Evolutionary conservation across 352 stramenopile genomes (phyloP), one percentile per base, ranked within the genome.

Genomic region (Globisporangium orthogonon): DNA sequence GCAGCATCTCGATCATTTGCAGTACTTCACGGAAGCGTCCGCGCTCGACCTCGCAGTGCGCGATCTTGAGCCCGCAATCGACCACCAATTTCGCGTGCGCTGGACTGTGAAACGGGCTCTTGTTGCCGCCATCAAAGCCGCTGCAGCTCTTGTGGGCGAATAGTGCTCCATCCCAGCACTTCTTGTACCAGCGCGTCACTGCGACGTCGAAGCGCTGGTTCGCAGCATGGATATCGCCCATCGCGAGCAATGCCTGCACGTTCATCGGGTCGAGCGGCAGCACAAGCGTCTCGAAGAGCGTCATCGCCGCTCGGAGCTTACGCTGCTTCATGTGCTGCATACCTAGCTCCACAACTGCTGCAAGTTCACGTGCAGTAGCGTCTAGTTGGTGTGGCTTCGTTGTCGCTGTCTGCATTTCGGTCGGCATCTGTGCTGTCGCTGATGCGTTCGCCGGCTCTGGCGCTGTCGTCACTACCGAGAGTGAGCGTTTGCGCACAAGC

Each of bases 191-290:
- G 7, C 63, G 51, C 10, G 63, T 56, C 17, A 63, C 67, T 3
- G 79, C 77, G 44, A 71, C 53, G 17, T 72, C 66, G 14, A 64
- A 76, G 7, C 67, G 68, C 2, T 62, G 69, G 56, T 75, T 86
- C 14, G 66, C 65, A 15, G 72, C 52, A 13, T 81, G 66, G 48
- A 89, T 82, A 23, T 84, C 63, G 13, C 76, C 78, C 40, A 89
- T 56, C 7, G 68, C 70, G 14, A 90, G 41, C 45, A 87, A 61
- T 18, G 71, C 79, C 31, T 87, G 71, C 0, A 61, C 41, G 50
- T 90, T 74, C 7, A 29, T 29, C 1, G 71, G 65, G 10, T 86
- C 75, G 18, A 57, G 31, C 2, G 60, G 47, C 7, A 86, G 57
- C 46, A 89, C 60, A 10, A 86, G 58, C 7, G 67, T 63, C 33